These are phyloP conservation scores for Mycena leptocephala DNA, from an alignment of 768 basidiomycete species.

Conservation along the genomic window DNA sequence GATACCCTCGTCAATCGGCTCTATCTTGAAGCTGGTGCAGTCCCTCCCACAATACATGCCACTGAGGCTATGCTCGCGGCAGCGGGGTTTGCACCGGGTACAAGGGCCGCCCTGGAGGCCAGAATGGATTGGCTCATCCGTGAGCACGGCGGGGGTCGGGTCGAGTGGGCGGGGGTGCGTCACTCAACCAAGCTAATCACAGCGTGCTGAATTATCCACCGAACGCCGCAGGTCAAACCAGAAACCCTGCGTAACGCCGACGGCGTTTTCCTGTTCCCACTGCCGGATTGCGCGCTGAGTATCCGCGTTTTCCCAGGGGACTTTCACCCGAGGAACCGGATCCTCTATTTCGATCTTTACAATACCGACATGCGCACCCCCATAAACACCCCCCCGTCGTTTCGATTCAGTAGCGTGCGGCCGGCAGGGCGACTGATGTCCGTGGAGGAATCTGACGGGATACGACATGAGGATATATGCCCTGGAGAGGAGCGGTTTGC, in stretches of 20 bases:
- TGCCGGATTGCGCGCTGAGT: neutral
- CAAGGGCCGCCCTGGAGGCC: neutral
- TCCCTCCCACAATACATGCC: neutral
- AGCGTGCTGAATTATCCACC: neutral
- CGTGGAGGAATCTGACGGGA: neutral
- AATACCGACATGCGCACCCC: neutral
- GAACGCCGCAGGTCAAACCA: neutral
- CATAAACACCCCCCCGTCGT: neutral
- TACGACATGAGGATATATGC: neutral
- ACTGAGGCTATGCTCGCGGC: neutral
- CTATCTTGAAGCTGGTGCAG: neutral
- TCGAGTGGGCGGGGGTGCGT: neutral
- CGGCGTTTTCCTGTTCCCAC: neutral
- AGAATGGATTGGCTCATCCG: neutral
- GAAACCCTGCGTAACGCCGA: neutral
- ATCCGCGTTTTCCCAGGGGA: neutral
- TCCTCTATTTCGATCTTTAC: neutral
- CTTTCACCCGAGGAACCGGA: neutral
- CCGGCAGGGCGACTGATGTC: neutral
- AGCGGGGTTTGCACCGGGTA: neutral
- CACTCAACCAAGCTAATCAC: neutral
- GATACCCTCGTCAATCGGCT: neutral
- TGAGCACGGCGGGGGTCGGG: neutral
- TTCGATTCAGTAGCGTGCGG: neutral
- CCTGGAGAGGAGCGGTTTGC: neutral